Evolutionary conservation across 352 stramenopile genomes (phyloP), one percentile per base, ranked within the genome.

Genomic region (Pythium folliculosum): DNA sequence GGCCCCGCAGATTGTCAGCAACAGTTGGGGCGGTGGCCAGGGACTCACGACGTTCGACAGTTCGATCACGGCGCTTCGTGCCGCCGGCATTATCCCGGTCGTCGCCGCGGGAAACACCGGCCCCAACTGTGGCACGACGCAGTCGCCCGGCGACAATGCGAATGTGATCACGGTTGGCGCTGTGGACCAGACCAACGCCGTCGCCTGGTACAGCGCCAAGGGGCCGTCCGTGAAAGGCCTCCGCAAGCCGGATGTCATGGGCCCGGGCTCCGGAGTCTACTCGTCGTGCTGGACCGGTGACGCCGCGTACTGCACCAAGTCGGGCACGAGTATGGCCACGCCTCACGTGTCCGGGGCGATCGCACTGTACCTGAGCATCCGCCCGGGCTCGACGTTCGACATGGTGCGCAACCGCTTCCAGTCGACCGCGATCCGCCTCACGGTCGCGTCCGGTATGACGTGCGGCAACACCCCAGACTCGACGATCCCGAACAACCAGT

Each of bases 91-190:
- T 48, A 87, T 90, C 55, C 78, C 80, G 1, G 70, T 91, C 40
- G 69, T 87, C 19, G 78, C 83, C 0, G 77, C 72, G 21, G 83
- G 83, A 37, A 91, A 91, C 52, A 71, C 75, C 5, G 83, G 83
- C 0, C 65, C 77, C 8, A 77, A 70, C 14, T 91, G 81, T 57
- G 70, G 57, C 17, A 83, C 77, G 32, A 80, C 88, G 52, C 70
- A 71, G 25, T 84, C 76, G 12, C 83, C 83, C 13, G 81, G 78
- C 6, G 81, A 90, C 54, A 84, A 76, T 1, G 30, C 71, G 21
- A 87, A 80, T 40, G 80, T 88, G 35, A 86, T 91, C 55, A 80
- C 78, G 0, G 83, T 91, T 3, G 83, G 83, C 14, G 76, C 78
- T 3, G 85, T 77, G n/a, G 76, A 89, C 60, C 59, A 70, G 54